Base-by-base conservation (phyloP, 257 asterid species). In the Vinca minor region DNA sequence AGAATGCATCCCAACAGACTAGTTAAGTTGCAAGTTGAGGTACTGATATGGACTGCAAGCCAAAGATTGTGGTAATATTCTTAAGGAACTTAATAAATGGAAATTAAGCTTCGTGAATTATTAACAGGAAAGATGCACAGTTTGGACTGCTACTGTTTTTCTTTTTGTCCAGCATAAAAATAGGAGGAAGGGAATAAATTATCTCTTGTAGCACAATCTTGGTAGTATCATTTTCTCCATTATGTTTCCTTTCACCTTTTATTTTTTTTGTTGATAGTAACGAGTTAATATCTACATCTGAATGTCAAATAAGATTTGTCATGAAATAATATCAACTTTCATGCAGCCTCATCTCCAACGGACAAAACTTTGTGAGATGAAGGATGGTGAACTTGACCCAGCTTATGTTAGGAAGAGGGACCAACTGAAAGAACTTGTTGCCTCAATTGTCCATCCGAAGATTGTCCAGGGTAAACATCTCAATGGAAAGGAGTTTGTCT, bases 391-490 rank as follows among this genome's bases (percentile, higher is more conserved):
- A 56, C 91, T 93, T 38, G 97, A 93, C 68, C 82, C 96, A 35
- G 18, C 62, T n/a, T 93, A 93, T 47, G 84, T 93, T 59, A 77
- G 82, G 79, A 89, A 75, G 87, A 82, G 94, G 79, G 95, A 89
- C 20, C 75, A 82, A 74, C 78, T 93, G 79, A 93, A 87, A 83
- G 67, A 74, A 68, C 74, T 89, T 54, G 94, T 93, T 69, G 79
- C 97, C 53, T 87, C 97, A 15, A 75, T 85, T 42, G 83, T 87
- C 49, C 95, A 75, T 57, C 99, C 99, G 59, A 93, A 89, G 90
- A 87, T 93, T 79, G 99, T 93, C 62, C 99, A 89, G 86, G 99
- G 99, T 13, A 93, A 89, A 86, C 47, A 84, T 65, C 88, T 93
- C 74, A 85, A 81, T 0, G 99, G 99, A 49, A 93, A 87, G 83